These are phyloP conservation scores for Phytophthora cajani DNA, from an alignment of 352 stramenopile genomes.

Conservation along the genomic window DNA sequence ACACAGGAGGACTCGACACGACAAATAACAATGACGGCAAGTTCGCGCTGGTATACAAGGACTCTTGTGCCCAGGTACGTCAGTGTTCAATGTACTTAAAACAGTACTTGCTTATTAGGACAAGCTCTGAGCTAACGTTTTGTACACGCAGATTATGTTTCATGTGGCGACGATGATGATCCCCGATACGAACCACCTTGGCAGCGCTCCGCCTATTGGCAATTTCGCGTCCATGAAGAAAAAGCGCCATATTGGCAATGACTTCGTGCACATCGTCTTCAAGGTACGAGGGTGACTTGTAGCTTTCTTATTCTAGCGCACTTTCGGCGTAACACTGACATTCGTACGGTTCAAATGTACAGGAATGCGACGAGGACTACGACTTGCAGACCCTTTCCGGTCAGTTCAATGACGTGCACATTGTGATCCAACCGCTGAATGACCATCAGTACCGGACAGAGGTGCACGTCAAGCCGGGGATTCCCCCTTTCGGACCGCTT, in stretches of 20 bases:
- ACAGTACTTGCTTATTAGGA: too few species aligned
- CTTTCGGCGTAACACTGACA: background rate
- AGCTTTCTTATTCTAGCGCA: background rate
- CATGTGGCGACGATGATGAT: constrained; percentile 90
- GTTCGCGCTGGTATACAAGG: constrained; percentile 78
- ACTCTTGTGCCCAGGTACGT: constrained; percentile 67
- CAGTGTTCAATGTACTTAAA: background rate
- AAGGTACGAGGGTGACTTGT: constrained; percentile 44
- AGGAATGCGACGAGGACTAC: constrained; percentile 84
- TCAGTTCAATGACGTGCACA: constrained; percentile 90
- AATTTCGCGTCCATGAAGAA: constrained; percentile 68
- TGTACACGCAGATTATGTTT: constrained; percentile 81
- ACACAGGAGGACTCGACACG: constrained; percentile 81
- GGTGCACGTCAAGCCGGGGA: constrained; percentile 75
- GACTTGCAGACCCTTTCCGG: constrained; percentile 77
- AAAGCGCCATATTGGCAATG: constrained; percentile 90
- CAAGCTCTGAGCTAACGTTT: background rate
- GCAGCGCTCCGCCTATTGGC: background rate
- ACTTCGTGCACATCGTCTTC: constrained; percentile 90
- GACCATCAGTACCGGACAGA: constrained; percentile 76
- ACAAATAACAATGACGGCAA: constrained; percentile 73
- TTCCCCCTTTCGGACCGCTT: constrained; percentile 79
- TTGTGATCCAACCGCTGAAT: constrained; percentile 85
- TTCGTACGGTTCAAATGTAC: background rate
- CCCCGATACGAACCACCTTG: constrained; percentile 12